Evolutionary conservation across 2,329 filamentous ascomycete genomes (phyloP).

Genomic region (Colletotrichum spinosum): DNA sequence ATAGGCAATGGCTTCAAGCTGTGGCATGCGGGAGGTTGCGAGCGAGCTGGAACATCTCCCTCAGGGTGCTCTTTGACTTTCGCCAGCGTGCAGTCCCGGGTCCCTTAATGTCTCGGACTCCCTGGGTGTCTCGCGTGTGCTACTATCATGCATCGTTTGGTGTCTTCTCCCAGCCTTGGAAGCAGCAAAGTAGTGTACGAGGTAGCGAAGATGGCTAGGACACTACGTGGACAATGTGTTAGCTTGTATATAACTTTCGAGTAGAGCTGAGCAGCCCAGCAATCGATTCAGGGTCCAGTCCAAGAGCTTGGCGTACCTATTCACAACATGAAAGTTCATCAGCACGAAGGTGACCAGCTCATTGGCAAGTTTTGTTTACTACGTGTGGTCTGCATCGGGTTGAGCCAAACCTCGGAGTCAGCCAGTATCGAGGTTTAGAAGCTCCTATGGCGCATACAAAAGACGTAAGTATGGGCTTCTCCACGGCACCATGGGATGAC

Average conservation of each 20-base stretch:
- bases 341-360: slow-evolving; percentile 2
- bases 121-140: slow-evolving; percentile 29
- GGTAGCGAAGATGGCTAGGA: not conserved
- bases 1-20: not conserved
- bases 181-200: not conserved
- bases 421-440: slow-evolving; percentile 3
- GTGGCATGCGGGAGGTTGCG: slow-evolving; percentile 17
- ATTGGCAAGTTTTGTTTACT: slow-evolving; percentile 1
- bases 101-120: slow-evolving; percentile 25
- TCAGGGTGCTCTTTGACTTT: not conserved
- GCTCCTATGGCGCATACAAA: slow-evolving; percentile 17
- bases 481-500: slow-evolving; percentile 5
- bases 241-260: not conserved
- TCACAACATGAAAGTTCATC: not conserved
- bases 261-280: not conserved
- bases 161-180: slow-evolving; percentile 10
- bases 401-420: slow-evolving; percentile 9
- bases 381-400: slow-evolving; percentile 6
- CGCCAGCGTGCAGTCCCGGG: slow-evolving; percentile 6
- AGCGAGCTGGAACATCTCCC: slow-evolving; percentile 15
- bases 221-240: too few relatives aligned
- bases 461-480: slow-evolving; percentile 11
- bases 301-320: not conserved
- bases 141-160: slow-evolving; percentile 25
- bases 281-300: slow-evolving; percentile 2